phyloP scores from a whole-genome alignment of 805 yeast genomes.

The Teunomyces aglyptinius region DNA sequence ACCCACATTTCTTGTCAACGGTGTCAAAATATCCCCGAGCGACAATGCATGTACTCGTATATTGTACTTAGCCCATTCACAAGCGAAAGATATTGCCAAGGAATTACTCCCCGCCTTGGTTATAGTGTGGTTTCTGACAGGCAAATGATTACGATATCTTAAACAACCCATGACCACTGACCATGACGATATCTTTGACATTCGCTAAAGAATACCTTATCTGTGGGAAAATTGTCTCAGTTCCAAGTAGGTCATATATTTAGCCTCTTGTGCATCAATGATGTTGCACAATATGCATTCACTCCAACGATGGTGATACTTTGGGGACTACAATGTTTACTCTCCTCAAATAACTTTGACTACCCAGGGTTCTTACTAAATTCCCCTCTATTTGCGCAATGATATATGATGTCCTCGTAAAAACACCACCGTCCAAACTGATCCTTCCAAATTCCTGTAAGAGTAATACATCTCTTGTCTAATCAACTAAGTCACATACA shows the following conservation, averaged over 20 bases:
- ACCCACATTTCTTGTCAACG: slow-evolving; percentile 70
- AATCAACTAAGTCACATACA: background rate
- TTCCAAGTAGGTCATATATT: slow-evolving; percentile 82
- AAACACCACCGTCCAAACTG: slow-evolving; percentile 69
- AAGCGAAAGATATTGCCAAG: slow-evolving; percentile 65
- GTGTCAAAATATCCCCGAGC: slow-evolving; percentile 80
- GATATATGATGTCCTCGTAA: slow-evolving; percentile 70
- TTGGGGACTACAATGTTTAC: slow-evolving; percentile 33
- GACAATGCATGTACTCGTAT: slow-evolving; percentile 76
- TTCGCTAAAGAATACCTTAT: slow-evolving; percentile 71
- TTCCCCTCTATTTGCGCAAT: too few species aligned
- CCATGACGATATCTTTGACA: slow-evolving; percentile 67
- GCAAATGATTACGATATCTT: slow-evolving; percentile 76
- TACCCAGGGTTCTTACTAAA: too few species aligned
- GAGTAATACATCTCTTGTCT: slow-evolving; percentile 24
- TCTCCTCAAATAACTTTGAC: slow-evolving; percentile 37
- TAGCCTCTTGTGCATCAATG: slow-evolving; percentile 19
- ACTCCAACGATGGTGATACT: too few species aligned
- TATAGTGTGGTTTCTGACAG: slow-evolving; percentile 64
- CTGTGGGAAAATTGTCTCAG: slow-evolving; percentile 77
- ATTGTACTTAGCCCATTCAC: slow-evolving; percentile 77
- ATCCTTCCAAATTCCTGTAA: slow-evolving; percentile 57
- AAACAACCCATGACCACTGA: slow-evolving; percentile 71
- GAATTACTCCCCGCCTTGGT: slow-evolving; percentile 86
- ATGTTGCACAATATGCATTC: too few species aligned